Evolutionary conservation across 768 basidiomycete species (phyloP), one percentile per base, ranked within the genome.

Genomic region (Lactifluus echinatus): DNA sequence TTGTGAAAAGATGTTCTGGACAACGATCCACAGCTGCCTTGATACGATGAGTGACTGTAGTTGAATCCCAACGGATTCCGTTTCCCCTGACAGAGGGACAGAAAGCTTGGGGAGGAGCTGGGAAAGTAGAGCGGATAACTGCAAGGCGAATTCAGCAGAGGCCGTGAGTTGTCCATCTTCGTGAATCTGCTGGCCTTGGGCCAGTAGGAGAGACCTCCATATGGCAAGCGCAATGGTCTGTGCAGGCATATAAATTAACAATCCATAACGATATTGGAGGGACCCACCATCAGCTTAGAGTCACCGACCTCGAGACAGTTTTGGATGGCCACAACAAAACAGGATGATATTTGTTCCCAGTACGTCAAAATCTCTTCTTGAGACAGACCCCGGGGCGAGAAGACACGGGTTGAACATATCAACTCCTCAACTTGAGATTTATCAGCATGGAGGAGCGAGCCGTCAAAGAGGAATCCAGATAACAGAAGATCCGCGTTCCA

Each of bases 371-470:
- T 55, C 28, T 55, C 58, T 39, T 59, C 48, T 19, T 12, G 17
- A n/a, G 53, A 59, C 26, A 59, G 48, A 54, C 43, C 31, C 23
- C 53, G 40, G 1, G 58, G 58, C 4, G 53, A 55, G 48, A 55
- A 45, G 14, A 40, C 17, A 4, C 26, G 2, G 28, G 34, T 26
- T n/a, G 48, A 24, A 3, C 34, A 5, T 31, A 33, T 34, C 14
- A 55, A 44, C 43, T 50, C 53, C 5, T 59, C 48, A 14, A 55
- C 17, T 46, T 39, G 52, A 28, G 24, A 12, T 26, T 45, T 45
- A 39, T 59, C 58, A 3, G 58, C 58, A 34, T 14, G 34, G 23
- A 59, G 58, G 10, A 59, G 58, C 8, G 48, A 59, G 2, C 53
- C 53, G 17, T 59, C 58, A 23, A 59, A 44, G 26, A 59, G 42